A percentile compares a stretch with the other conserved stretches of the same genome.
These are phyloP conservation scores for Paracorniculantispora psalliotae DNA, from an alignment of 2,329 filamentous ascomycete genomes.

Conservation along the genomic window DNA sequence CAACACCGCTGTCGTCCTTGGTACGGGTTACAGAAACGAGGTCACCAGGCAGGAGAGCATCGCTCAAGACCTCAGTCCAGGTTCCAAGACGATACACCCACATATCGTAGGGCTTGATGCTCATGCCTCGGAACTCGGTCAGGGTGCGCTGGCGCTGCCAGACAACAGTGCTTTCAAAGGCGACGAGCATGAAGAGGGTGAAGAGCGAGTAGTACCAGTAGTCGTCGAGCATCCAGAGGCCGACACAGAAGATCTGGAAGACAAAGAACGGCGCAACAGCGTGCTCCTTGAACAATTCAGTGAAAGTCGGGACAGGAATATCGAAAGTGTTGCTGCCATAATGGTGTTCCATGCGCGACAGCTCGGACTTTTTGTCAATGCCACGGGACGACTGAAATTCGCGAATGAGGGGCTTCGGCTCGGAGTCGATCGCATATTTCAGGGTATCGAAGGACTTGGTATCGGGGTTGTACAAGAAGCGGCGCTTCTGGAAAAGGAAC, in stretches of 20 bases:
- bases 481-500: conserved; percentile 96
- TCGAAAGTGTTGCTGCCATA: conserved; percentile 97
- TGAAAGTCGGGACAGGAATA: conserved; percentile 92
- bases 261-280: conserved; percentile 98
- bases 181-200: conserved; percentile 96
- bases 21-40: conserved; percentile 87
- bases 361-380: conserved; percentile 66
- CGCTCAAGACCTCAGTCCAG: conserved; percentile 85
- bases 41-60: conserved; percentile 88
- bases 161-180: conserved; percentile 96
- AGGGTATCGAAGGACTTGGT: conserved; percentile 75
- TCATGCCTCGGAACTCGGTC: conserved; percentile 97
- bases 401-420: conserved; percentile 74
- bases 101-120: conserved; percentile 95
- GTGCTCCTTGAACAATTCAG: conserved; percentile 95
- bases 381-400: conserved; percentile 78
- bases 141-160: conserved; percentile 97
- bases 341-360: conserved; percentile 78
- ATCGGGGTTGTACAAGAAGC: conserved; percentile 77
- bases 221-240: conserved; percentile 96
- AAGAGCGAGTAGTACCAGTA: conserved; percentile 99
- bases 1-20: conserved; percentile 94
- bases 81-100: conserved; percentile 83
- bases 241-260: conserved; percentile 98
- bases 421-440: conserved; percentile 74